These are phyloP conservation scores for Escovopsis sp. DNA, from an alignment of 2,329 filamentous ascomycete genomes.

Conservation along the genomic window DNA sequence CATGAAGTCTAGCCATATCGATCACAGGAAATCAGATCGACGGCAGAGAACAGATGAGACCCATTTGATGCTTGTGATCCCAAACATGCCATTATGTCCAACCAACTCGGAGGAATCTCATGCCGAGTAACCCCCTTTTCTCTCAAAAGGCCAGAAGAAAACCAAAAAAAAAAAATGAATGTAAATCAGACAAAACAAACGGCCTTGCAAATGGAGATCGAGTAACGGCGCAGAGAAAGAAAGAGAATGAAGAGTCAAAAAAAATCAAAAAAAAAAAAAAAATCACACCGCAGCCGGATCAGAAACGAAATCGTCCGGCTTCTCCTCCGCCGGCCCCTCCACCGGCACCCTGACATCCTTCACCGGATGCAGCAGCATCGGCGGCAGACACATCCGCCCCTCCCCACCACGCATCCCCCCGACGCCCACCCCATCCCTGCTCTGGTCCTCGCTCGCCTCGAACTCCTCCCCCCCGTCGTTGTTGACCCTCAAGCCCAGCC, in stretches of 20 bases:
- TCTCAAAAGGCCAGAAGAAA: too few relatives aligned
- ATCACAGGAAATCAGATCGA: too few relatives aligned
- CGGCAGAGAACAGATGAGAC: too few relatives aligned
- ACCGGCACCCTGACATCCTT: slow-evolving; percentile 60
- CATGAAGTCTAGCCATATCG: too few relatives aligned
- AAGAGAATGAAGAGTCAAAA: neutral
- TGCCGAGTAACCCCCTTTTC: too few relatives aligned
- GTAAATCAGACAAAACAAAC: too few relatives aligned
- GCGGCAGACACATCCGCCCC: slow-evolving; percentile 80
- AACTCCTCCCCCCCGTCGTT: slow-evolving; percentile 67
- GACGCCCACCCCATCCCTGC: slow-evolving; percentile 33
- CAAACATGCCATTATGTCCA: too few relatives aligned
- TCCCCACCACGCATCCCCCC: slow-evolving; percentile 50
- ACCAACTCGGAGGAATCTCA: too few relatives aligned
- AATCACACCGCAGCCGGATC: slow-evolving; percentile 27
- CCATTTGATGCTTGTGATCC: too few relatives aligned
- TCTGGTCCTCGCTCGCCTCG: slow-evolving; percentile 44
- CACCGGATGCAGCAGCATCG: slow-evolving; percentile 78
- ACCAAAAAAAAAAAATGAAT: too few relatives aligned
- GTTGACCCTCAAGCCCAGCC: slow-evolving; percentile 70
- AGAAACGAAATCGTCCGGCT: slow-evolving; percentile 27
- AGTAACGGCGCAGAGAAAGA: neutral
- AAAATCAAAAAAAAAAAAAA: neutral
- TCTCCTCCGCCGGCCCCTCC: slow-evolving; percentile 37
- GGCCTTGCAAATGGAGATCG: neutral